Percentiles rank a stretch among this genome's conserved stretches.
These are phyloP conservation scores for Prunus mume DNA, from an alignment of 306 rosid genomes.

Conservation along the genomic window DNA sequence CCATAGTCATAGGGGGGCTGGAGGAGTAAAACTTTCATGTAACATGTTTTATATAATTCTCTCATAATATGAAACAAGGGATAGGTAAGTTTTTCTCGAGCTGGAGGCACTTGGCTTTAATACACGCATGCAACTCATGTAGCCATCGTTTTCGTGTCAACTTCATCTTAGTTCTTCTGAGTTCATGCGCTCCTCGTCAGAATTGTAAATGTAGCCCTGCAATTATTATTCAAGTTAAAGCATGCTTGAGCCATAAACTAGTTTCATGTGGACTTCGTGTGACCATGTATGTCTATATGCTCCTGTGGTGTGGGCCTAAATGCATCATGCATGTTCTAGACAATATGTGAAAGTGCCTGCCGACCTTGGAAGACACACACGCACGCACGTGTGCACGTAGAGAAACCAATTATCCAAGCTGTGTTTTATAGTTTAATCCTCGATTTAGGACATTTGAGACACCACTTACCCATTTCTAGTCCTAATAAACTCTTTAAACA, in stretches of 20 bases:
- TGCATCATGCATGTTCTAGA: neutral
- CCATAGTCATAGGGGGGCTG: neutral
- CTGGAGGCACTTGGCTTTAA: neutral
- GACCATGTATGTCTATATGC: neutral
- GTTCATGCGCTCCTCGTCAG: conserved; percentile 18
- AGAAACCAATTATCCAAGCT: neutral
- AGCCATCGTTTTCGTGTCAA: conserved; percentile 2
- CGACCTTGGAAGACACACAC: neutral
- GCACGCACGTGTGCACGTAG: neutral
- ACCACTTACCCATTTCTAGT: neutral
- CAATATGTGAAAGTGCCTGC: too few relatives aligned
- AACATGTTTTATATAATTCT: too few relatives aligned
- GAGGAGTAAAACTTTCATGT: too few relatives aligned
- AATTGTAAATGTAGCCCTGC: neutral
- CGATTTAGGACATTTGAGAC: conserved; percentile 10
- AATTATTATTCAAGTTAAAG: neutral
- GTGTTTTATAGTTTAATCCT: neutral
- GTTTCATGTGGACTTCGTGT: conserved; percentile 12
- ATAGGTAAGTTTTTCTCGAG: too few relatives aligned
- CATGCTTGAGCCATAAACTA: neutral
- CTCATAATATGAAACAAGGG: too few relatives aligned
- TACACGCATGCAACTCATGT: neutral
- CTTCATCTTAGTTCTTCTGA: neutral
- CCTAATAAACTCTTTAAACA: neutral
- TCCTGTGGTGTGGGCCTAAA: neutral